Base-by-base conservation (phyloP, 495 filamentous ascomycete species). In the Xylaria intraflava region DNA sequence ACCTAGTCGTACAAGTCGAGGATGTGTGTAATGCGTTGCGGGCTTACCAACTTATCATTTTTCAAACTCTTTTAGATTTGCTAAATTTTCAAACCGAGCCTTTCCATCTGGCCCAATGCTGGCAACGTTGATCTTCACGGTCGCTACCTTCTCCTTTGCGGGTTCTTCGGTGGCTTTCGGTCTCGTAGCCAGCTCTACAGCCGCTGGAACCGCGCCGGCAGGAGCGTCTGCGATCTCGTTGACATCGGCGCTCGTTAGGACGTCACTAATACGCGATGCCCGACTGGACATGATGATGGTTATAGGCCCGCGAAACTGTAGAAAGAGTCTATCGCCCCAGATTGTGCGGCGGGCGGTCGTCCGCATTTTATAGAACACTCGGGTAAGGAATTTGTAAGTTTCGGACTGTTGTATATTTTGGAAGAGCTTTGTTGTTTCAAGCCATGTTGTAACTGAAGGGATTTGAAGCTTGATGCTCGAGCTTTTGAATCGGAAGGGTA, bases 321-420 rank as follows among this genome's bases (percentile, higher is more conserved):
- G 72, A 64, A 97, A 97, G 12, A 96, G 74, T 57, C 92, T 72
- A 67, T 98, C 93, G 26, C 93, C 93, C 89, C 88, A 95, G n/a
- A 98, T 86, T 3, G 85, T 85, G 62, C 85, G 75, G 49, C 91
- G 78, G 27, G 81, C 75, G 69, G 87, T 86, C 1, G 88, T 92
- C 30, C 88, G 78, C 16, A 94, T 50, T 30, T 63, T 76, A 65
- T 83, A 90, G 29, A 86, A 58, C 19, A 83, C 55, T 10, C 70
- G 72, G 47, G 81, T 77, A 0, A 90, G 60, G 0, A 69, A 69
- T 59, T 84, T 87, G 82, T 89, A 96, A 2, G 81, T 80, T 10
- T 77, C 67, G 1, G 87, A 85, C 30, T 81, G 74, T 20, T 80
- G 75, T 77, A 94, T 82, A 11, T 75, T 81, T 19, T 72, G 75